Evolutionary conservation across 169 alveolate species (phyloP).

Genomic region (Theileria annulata): DNA sequence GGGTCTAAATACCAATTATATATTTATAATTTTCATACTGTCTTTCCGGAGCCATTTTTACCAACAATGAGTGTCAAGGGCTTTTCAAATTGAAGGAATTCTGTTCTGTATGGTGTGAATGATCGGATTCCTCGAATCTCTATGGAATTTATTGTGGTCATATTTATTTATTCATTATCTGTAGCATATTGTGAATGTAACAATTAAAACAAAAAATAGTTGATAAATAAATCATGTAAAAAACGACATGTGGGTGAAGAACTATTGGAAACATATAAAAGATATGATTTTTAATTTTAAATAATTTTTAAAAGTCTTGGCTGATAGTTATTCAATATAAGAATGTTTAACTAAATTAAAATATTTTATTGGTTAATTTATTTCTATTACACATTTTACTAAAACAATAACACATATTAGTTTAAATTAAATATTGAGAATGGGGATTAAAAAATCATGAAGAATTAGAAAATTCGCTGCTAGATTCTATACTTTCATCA

Average conservation of each 20-base stretch:
- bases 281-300: too few species aligned
- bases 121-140: constrained; percentile 96
- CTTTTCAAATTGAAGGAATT: constrained; percentile 88
- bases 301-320: too few species aligned
- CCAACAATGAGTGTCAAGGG: constrained; percentile 98
- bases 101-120: constrained; percentile 90
- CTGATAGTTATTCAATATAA: too few species aligned
- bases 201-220: neutral
- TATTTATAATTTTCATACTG: constrained; percentile 72
- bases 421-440: neutral
- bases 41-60: constrained; percentile 98
- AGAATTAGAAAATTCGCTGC: neutral
- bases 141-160: constrained; percentile 92
- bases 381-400: neutral
- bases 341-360: too few species aligned
- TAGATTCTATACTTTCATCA: constrained; percentile 4
- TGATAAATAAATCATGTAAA: neutral
- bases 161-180: constrained; percentile 25
- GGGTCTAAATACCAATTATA: constrained; percentile 75
- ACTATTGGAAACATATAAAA: neutral
- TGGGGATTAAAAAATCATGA: neutral
- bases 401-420: neutral
- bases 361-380: too few species aligned
- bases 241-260: neutral
- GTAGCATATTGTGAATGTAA: neutral